Evolutionary conservation across 805 yeast species (phyloP).

Genomic region (Starmerella stellata): DNA sequence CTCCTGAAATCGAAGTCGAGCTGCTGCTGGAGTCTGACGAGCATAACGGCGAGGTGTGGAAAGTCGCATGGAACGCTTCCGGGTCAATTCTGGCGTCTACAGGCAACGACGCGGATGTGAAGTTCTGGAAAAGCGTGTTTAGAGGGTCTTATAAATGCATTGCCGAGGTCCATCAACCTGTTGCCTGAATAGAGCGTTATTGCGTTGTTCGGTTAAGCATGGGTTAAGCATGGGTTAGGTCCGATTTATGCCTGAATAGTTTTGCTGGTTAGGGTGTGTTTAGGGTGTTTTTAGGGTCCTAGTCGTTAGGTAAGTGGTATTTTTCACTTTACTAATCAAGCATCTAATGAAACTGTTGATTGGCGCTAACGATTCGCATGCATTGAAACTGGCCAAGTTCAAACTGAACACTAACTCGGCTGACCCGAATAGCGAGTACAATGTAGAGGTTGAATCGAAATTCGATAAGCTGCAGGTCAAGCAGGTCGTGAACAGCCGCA

Average conservation of each 20-base stretch:
- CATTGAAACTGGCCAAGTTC: conserved; percentile 41
- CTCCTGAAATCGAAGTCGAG: conserved; percentile 11
- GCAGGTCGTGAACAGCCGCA: neutral
- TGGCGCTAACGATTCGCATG: conserved; percentile 36
- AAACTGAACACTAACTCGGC: conserved; percentile 27
- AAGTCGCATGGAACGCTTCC: conserved; percentile 85
- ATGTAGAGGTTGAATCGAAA: neutral
- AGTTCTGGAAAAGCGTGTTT: conserved; percentile 82
- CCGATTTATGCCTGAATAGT: no score
- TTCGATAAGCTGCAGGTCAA: neutral
- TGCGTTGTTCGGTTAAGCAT: no score
- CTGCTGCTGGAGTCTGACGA: conserved; percentile 52
- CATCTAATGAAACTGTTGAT: conserved; percentile 34
- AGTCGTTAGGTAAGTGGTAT: no score
- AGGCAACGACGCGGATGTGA: conserved; percentile 84
- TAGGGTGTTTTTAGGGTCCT: no score
- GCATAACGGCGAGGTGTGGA: conserved; percentile 85
- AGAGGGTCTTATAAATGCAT: conserved; percentile 77
- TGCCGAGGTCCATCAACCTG: conserved; percentile 47
- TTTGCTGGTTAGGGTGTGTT: no score
- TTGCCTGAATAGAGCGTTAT: no score
- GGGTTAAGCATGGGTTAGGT: no score
- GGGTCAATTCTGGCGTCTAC: conserved; percentile 85
- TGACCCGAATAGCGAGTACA: neutral
- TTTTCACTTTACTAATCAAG: no score